Percentiles rank a stretch among this genome's conserved stretches.
These are phyloP conservation scores for Spatholobus suberectus DNA, from an alignment of 306 rosid genomes.

Conservation along the genomic window DNA sequence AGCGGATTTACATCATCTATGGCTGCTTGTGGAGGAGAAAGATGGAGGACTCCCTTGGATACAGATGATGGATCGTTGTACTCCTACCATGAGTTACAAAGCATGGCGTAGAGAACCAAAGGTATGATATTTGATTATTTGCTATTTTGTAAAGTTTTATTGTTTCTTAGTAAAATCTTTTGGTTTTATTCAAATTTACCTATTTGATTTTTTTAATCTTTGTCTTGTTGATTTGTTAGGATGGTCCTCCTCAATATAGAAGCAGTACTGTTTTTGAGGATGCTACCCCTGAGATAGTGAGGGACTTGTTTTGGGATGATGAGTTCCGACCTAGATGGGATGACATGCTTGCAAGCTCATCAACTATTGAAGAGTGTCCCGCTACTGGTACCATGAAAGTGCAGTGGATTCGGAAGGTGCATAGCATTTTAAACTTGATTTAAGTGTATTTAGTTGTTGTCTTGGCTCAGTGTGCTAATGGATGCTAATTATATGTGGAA, in stretches of 20 bases:
- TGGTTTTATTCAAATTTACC: neutral
- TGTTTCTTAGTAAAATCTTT: neutral
- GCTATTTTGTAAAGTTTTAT: neutral
- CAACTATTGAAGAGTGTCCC: conserved; percentile 62
- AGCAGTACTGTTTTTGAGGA: conserved; percentile 66
- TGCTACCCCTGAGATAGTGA: conserved; percentile 69
- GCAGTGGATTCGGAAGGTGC: conserved; percentile 66
- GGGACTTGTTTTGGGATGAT: conserved; percentile 72
- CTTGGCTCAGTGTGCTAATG: conserved; percentile 39
- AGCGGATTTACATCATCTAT: conserved; percentile 53
- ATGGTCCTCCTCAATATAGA: conserved; percentile 66
- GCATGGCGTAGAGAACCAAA: conserved; percentile 70
- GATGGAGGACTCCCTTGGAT: conserved; percentile 71
- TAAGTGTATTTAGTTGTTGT: neutral
- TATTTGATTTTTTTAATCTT: neutral
- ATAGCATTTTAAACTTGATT: neutral
- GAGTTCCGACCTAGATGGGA: conserved; percentile 66
- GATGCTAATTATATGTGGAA: conserved; percentile 36
- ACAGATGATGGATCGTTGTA: conserved; percentile 62
- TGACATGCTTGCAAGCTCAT: conserved; percentile 57
- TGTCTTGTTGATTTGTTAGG: conserved; percentile 43
- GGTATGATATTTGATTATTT: conserved; percentile 40
- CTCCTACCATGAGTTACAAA: conserved; percentile 60
- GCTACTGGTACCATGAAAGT: conserved; percentile 65
- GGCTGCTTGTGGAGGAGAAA: conserved; percentile 60